phyloP scores from a whole-genome alignment of 2,329 filamentous ascomycete genomes.

The Pochonia chlamydosporia region DNA sequence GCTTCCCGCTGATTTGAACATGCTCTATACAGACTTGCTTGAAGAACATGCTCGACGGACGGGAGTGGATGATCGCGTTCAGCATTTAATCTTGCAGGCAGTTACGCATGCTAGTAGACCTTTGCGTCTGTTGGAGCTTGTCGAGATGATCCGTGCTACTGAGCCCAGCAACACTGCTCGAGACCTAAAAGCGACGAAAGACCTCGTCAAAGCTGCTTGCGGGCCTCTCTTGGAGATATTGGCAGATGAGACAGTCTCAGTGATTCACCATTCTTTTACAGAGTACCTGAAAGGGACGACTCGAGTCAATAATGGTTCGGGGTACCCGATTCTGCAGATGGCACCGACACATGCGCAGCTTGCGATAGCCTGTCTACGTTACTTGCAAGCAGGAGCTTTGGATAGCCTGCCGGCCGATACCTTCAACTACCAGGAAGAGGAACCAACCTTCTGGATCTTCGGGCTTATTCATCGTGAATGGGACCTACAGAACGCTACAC shows the following conservation, averaged over 20 bases:
- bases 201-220: slow-evolving; percentile 30
- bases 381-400: too few relatives aligned
- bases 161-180: neutral
- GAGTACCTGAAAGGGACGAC: slow-evolving; percentile 32
- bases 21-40: slow-evolving; percentile 36
- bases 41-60: slow-evolving; percentile 28
- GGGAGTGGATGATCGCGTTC: slow-evolving; percentile 23
- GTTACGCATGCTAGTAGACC: slow-evolving; percentile 35
- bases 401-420: too few relatives aligned
- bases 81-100: slow-evolving; percentile 32
- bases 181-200: slow-evolving; percentile 26
- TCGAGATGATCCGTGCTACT: slow-evolving; percentile 20
- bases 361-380: neutral
- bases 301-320: slow-evolving; percentile 1
- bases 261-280: slow-evolving; percentile 44
- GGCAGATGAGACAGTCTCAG: slow-evolving; percentile 35
- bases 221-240: slow-evolving; percentile 39
- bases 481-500: too few relatives aligned
- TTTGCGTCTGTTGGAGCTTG: slow-evolving; percentile 36
- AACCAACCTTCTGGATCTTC: too few relatives aligned
- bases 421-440: too few relatives aligned
- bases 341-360: neutral
- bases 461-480: too few relatives aligned
- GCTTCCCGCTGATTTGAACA: slow-evolving; percentile 30
- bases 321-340: slow-evolving; percentile 7